Percentiles rank a stretch among this genome's conserved stretches.
Conservation (phyloP, 2,329 filamentous ascomycete species). For the Fusarium veterinarium region DNA sequence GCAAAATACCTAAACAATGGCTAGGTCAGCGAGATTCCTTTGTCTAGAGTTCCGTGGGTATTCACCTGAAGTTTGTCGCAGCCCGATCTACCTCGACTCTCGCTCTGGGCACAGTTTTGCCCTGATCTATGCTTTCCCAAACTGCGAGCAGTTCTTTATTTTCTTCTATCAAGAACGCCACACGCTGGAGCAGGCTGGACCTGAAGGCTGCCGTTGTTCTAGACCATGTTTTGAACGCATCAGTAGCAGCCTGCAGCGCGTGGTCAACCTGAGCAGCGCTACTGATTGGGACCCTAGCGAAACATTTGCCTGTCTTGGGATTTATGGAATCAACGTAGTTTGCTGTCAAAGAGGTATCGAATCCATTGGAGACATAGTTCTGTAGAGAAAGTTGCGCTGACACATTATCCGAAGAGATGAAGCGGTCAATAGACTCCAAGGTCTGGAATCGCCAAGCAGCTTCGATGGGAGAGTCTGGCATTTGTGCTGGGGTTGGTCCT, state of each 20-base stretch:
- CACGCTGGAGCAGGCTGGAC: background rate
- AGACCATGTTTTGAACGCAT: background rate
- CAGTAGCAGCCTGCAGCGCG: background rate
- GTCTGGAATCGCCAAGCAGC: background rate
- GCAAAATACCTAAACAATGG: background rate
- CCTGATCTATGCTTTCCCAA: background rate
- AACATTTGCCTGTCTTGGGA: background rate
- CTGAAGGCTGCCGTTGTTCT: background rate
- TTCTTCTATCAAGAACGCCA: background rate
- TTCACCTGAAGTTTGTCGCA: background rate
- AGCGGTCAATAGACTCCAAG: background rate
- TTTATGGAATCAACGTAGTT: background rate
- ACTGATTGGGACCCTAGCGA: background rate
- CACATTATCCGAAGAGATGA: background rate
- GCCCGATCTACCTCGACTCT: background rate
- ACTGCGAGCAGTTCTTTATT: background rate
- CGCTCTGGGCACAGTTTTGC: background rate
- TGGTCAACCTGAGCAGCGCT: background rate
- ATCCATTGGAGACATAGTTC: background rate
- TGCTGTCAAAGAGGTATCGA: fast-evolving
- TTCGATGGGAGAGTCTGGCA: background rate
- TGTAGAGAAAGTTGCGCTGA: background rate
- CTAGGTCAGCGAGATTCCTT: fast-evolving
- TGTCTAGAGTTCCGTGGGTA: fast-evolving
- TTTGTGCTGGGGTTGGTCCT: too few relatives aligned